phyloP scores from a whole-genome alignment of 345 rosid genomes.

The Populus tremula region DNA sequence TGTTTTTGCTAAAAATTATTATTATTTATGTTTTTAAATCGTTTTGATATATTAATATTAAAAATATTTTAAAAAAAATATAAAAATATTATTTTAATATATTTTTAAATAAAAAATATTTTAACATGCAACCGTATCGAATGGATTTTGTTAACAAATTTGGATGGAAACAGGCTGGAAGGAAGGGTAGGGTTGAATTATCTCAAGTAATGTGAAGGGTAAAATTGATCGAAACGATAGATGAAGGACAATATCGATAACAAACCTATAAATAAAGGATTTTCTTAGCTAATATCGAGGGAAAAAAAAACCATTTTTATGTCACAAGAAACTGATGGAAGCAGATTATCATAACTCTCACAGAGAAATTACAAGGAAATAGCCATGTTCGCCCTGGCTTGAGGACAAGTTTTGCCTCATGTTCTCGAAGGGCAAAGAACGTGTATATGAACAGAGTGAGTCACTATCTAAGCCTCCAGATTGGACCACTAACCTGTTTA shows the following conservation, averaged over 20 bases:
- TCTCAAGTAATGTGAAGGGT: not conserved
- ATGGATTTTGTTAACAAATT: not conserved
- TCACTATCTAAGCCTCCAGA: not conserved
- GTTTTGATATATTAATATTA: rapidly evolving
- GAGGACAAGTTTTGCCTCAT: not conserved
- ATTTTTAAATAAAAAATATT: too few species aligned
- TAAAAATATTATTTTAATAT: too few species aligned
- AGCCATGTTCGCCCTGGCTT: not conserved
- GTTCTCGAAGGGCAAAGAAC: not conserved
- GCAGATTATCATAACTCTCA: not conserved
- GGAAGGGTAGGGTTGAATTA: not conserved
- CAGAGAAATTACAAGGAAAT: not conserved
- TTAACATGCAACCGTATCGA: too few species aligned
- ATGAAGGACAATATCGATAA: too few species aligned
- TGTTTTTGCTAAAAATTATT: too few species aligned
- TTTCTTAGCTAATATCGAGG: too few species aligned
- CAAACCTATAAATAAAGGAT: too few species aligned
- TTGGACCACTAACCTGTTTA: not conserved
- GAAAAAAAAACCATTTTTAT: not conserved
- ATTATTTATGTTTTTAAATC: too few species aligned
- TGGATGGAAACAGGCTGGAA: not conserved
- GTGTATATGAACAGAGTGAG: too few species aligned
- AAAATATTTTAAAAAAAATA: too few species aligned
- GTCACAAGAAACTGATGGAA: not conserved
- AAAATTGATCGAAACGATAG: not conserved